Conservation (phyloP, 2,329 filamentous ascomycete genomes). For the Nectriaceae sp. region DNA sequence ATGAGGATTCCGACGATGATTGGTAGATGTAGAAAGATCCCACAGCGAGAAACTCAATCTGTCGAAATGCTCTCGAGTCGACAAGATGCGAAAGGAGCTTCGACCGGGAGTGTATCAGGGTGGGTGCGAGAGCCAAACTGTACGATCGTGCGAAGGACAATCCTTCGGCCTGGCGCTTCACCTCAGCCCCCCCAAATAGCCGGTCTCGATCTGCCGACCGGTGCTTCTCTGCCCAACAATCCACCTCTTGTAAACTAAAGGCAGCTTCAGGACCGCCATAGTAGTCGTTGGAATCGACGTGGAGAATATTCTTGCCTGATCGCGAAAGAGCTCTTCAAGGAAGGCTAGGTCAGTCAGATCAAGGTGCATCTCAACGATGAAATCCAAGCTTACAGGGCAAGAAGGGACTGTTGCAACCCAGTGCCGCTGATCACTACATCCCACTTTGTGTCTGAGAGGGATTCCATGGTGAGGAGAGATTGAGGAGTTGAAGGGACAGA, state of each 20-base stretch:
- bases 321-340: slow-evolving; percentile 81
- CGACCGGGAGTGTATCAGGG: slow-evolving; percentile 83
- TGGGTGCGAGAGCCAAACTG: slow-evolving; percentile 79
- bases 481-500: slow-evolving; percentile 13
- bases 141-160: slow-evolving; percentile 73
- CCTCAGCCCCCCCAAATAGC: slow-evolving; percentile 31
- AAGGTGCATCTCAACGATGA: slow-evolving; percentile 33
- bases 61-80: slow-evolving; percentile 84
- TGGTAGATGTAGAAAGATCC: slow-evolving; percentile 87
- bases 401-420: slow-evolving; percentile 74
- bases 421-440: slow-evolving; percentile 80
- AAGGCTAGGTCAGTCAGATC: slow-evolving; percentile 35
- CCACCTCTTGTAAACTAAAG: slow-evolving; percentile 78
- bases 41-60: slow-evolving; percentile 91
- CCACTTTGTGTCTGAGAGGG: slow-evolving; percentile 72
- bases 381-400: slow-evolving; percentile 68
- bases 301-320: slow-evolving; percentile 87
- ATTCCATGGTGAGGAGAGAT: slow-evolving; percentile 61
- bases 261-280: slow-evolving; percentile 88
- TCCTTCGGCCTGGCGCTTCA: slow-evolving; percentile 41
- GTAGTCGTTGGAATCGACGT: slow-evolving; percentile 84
- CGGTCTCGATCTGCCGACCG: slow-evolving; percentile 23
- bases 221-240: slow-evolving; percentile 65
- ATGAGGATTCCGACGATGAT: slow-evolving; percentile 29
- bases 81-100: slow-evolving; percentile 77